phyloP scores from a whole-genome alignment of 2,329 filamentous ascomycete species.

The Claviceps purpurea region DNA sequence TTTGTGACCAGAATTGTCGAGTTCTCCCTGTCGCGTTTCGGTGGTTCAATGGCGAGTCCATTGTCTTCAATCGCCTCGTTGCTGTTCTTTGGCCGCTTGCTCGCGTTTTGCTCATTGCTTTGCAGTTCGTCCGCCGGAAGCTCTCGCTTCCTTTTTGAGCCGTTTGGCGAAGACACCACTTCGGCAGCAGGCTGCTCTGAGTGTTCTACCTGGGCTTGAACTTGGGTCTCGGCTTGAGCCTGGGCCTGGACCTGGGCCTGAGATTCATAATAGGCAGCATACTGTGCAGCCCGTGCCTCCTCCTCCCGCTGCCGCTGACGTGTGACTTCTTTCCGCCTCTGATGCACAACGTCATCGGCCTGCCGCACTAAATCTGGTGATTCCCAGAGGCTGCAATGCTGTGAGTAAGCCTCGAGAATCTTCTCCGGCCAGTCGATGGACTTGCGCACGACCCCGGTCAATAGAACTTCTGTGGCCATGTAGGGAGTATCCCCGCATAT shows the following conservation, averaged over 20 bases:
- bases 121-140: constrained; percentile 31
- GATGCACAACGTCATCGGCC: constrained; percentile 61
- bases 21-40: constrained; percentile 81
- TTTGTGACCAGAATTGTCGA: constrained; percentile 71
- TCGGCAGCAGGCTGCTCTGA: constrained; percentile 8
- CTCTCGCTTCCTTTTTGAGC: constrained; percentile 64
- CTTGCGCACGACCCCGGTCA: constrained; percentile 49
- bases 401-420: constrained; percentile 58
- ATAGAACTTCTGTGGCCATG: constrained; percentile 62
- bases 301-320: constrained; percentile 55
- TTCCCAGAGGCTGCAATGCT: constrained; percentile 85
- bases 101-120: constrained; percentile 28
- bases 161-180: constrained; percentile 23
- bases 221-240: constrained; percentile 7
- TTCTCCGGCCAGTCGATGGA: constrained; percentile 66
- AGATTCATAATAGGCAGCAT: constrained; percentile 25
- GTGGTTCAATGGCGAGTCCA: constrained; percentile 15
- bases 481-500: constrained; percentile 43
- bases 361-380: constrained; percentile 59
- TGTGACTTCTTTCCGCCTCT: constrained; percentile 48
- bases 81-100: constrained; percentile 53
- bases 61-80: constrained; percentile 15
- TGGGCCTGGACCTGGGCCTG: constrained; percentile 8
- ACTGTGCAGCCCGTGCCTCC: constrained; percentile 41
- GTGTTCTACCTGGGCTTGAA: background rate